These are phyloP conservation scores for Fraxinus platypoda DNA, from an alignment of 305 asterid genomes.

Conservation along the genomic window DNA sequence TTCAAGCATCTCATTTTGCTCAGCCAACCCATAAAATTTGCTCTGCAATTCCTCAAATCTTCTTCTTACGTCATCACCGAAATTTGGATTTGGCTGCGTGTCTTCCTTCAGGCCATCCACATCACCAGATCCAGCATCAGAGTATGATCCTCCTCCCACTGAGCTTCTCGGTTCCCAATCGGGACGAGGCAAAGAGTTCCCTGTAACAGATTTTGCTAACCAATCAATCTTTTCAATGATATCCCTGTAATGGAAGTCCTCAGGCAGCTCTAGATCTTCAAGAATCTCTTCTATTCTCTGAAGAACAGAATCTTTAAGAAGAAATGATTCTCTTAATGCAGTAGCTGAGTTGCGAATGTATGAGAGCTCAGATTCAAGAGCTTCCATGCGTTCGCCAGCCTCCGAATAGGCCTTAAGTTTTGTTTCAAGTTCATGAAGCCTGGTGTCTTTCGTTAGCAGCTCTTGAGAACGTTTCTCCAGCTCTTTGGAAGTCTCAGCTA, in stretches of 20 bases:
- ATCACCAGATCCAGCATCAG: conserved; percentile 64
- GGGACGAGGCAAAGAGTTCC: conserved; percentile 47
- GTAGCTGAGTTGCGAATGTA: conserved; percentile 97
- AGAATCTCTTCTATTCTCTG: conserved; percentile 96
- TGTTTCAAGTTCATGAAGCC: conserved; percentile 76
- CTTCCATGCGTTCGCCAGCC: conserved; percentile 99
- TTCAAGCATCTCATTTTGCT: conserved; percentile 99
- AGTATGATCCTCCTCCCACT: conserved; percentile 52
- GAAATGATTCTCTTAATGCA: conserved; percentile 92
- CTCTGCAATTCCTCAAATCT: conserved; percentile 81
- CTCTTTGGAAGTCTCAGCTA: conserved; percentile 73
- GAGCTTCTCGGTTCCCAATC: conserved; percentile 73
- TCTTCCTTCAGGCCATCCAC: conserved; percentile 68
- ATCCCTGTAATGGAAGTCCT: conserved; percentile 78
- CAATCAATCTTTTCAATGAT: conserved; percentile 87
- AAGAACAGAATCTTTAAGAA: conserved; percentile 90
- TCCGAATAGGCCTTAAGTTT: conserved; percentile 81
- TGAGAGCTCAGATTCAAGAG: conserved; percentile 95
- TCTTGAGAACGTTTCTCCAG: conserved; percentile 78
- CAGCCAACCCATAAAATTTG: conserved; percentile 90
- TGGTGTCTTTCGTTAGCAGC: conserved; percentile 64
- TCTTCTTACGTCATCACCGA: conserved; percentile 62
- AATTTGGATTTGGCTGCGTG: conserved; percentile 43
- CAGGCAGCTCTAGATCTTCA: conserved; percentile 94
- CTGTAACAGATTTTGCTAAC: conserved; percentile 75